phyloP scores from a whole-genome alignment of 768 basidiomycete species.

The Dendrothele bispora region DNA sequence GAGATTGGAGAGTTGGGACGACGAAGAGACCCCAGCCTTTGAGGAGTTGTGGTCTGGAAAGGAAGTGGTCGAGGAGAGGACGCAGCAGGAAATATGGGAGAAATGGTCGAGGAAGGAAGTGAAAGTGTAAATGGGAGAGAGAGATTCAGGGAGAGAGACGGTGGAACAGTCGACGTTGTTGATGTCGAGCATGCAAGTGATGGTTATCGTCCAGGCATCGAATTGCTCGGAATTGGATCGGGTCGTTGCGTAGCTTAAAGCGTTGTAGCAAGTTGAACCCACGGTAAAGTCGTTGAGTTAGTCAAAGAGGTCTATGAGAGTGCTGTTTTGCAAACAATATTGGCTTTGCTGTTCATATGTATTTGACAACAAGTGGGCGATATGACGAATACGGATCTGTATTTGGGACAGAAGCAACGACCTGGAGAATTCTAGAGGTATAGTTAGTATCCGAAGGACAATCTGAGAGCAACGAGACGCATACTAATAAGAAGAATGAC shows the following conservation, averaged over 20 bases:
- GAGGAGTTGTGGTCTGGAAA: too few species aligned
- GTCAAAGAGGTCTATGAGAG: conserved; percentile 1
- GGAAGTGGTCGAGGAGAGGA: conserved; percentile 3
- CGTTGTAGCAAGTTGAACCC: background rate
- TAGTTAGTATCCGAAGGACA: too few species aligned
- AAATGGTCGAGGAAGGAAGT: background rate
- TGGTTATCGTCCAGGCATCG: background rate
- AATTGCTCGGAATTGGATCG: conserved; percentile 2
- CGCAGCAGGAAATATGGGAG: background rate
- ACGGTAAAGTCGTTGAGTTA: conserved; percentile 7
- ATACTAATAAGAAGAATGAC: too few species aligned
- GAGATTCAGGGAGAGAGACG: background rate
- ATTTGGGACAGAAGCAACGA: too few species aligned
- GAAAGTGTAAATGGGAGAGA: background rate
- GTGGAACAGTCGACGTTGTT: background rate
- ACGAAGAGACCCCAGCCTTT: conserved; percentile 7
- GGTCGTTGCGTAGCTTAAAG: conserved; percentile 1
- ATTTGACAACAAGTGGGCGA: too few species aligned
- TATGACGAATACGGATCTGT: too few species aligned
- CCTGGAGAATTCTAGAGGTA: too few species aligned
- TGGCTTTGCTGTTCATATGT: too few species aligned
- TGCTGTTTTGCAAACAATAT: background rate
- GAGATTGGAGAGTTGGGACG: background rate
- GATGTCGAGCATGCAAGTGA: conserved; percentile 1
- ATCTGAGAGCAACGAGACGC: too few species aligned